Evolutionary conservation across 2,329 filamentous ascomycete species (phyloP), one percentile per base, ranked within the genome.

Genomic region (Pochonia chlamydosporia): DNA sequence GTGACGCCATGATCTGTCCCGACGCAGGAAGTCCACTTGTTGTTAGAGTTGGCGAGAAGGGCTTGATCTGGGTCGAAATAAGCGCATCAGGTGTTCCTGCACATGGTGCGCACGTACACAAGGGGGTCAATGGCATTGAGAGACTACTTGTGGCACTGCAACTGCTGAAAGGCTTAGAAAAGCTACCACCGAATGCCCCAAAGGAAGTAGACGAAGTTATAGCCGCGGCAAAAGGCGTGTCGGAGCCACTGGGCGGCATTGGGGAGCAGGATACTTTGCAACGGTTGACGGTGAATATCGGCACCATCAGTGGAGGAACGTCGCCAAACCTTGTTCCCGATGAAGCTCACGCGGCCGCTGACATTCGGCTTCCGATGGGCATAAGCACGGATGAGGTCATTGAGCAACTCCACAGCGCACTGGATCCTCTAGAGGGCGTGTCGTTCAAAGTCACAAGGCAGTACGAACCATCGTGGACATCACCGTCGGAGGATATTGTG

Each of bases 251-350:
- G 4, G 48, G 50, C 23, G 50, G 48, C 4, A 14, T 43, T 2
- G 48, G 50, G 14, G 50, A 52, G 26, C 43, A 49, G n/a, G 26
- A 33, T 11, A 40, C 47, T 5, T 39, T 50, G 6, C 14, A 40
- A 3, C 44, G 43, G n/a, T 28, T 50, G 23, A 52, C 48, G 21
- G 50, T 52, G 14, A 50, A 50, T 28, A 52, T 52, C 42, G 50
- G 50, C 31, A 52, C 31, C n/a, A 50, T 52, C 10, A 18, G 24
- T n/a, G 48, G 50, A 16, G 50, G 50, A 8, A 43, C 45, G 7
- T 52, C 50, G n/a, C 44, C 48, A 14, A 52, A 52, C 25, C 43
- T 52, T 7, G 50, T 52, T 21, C 43, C 50, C 3, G 44, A 48
- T 7, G n/a, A 37, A 25, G 50, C 50, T 26, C 44, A 31, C 13